Evolutionary conservation across 1,284 basidiomycete species (phyloP).

Genomic region (Leccinum griseonigrum): DNA sequence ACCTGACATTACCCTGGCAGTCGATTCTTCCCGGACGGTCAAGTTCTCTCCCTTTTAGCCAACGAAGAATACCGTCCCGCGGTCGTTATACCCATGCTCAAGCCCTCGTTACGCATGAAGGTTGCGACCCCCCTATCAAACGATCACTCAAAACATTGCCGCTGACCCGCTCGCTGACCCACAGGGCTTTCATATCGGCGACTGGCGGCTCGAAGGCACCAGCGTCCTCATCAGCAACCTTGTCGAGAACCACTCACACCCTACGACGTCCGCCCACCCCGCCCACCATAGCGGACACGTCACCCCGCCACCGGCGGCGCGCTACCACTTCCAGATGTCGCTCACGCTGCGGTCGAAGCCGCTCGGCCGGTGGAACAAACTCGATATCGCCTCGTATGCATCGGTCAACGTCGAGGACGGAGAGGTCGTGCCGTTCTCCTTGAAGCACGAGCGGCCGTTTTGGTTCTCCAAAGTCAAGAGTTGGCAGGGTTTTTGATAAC

Average conservation of each 20-base stretch:
- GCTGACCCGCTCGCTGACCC: slow-evolving; percentile 3
- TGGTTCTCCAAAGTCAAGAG: slow-evolving; percentile 89
- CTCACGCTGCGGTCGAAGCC: slow-evolving; percentile 77
- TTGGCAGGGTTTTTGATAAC: slow-evolving; percentile 33
- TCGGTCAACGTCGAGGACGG: slow-evolving; percentile 74
- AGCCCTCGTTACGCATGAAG: slow-evolving; percentile 78
- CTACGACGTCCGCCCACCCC: slow-evolving; percentile 21
- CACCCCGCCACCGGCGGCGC: slow-evolving; percentile 23
- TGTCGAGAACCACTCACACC: slow-evolving; percentile 47
- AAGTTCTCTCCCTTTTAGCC: slow-evolving; percentile 81
- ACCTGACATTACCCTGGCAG: slow-evolving; percentile 36
- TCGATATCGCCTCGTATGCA: slow-evolving; percentile 75
- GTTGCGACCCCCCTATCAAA: slow-evolving; percentile 34
- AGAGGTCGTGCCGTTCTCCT: slow-evolving; percentile 66
- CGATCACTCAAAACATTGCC: not conserved
- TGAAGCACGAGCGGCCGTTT: slow-evolving; percentile 86
- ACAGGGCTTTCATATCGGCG: slow-evolving; percentile 69
- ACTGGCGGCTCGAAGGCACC: slow-evolving; percentile 61
- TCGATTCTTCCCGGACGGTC: slow-evolving; percentile 87
- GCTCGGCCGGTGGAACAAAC: slow-evolving; percentile 85
- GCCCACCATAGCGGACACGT: slow-evolving; percentile 8
- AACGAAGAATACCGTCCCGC: slow-evolving; percentile 79
- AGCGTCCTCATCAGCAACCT: slow-evolving; percentile 63
- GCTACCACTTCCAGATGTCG: slow-evolving; percentile 87
- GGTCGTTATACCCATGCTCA: slow-evolving; percentile 75